These are phyloP conservation scores for Tricladium varicosporioides DNA, from an alignment of 2,329 filamentous ascomycete species.

Conservation along the genomic window DNA sequence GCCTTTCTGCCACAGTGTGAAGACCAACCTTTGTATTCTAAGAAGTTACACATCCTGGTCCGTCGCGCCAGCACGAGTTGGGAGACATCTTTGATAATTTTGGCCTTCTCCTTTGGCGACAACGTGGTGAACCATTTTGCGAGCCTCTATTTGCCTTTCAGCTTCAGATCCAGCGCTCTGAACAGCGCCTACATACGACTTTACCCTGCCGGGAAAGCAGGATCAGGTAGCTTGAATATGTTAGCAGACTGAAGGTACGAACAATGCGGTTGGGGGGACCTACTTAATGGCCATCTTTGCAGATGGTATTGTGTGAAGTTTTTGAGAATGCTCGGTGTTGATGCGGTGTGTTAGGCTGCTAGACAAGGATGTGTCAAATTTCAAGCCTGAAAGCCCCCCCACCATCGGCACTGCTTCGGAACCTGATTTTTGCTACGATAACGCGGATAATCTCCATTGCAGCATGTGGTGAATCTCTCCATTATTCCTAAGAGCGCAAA, in stretches of 20 bases:
- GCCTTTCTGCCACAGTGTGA: neutral
- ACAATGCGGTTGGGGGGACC: conserved; percentile 18
- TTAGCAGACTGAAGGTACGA: conserved; percentile 15
- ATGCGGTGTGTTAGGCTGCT: neutral
- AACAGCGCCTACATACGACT: conserved; percentile 68
- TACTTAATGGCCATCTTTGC: conserved; percentile 51
- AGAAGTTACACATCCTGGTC: conserved; percentile 99
- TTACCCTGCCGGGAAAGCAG: conserved; percentile 97
- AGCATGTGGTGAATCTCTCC: neutral
- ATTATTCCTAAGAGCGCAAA: neutral
- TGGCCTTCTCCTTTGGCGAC: conserved; percentile 97
- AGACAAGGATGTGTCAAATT: neutral
- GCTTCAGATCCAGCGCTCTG: conserved; percentile 14
- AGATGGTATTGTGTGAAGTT: conserved; percentile 12
- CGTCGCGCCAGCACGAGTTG: conserved; percentile 93
- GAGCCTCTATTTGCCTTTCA: conserved; percentile 65
- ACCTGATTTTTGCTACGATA: too few species aligned
- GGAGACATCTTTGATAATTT: conserved; percentile 99
- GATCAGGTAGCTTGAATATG: conserved; percentile 77
- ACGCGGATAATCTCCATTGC: too few species aligned
- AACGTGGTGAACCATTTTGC: conserved; percentile 99
- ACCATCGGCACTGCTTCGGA: too few species aligned
- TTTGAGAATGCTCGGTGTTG: conserved; percentile 6
- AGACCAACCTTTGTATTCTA: conserved; percentile 89
- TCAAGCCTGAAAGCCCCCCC: neutral